These are phyloP conservation scores for Candida labiduridarum DNA, from an alignment of 1,139 yeast genomes.

Conservation along the genomic window DNA sequence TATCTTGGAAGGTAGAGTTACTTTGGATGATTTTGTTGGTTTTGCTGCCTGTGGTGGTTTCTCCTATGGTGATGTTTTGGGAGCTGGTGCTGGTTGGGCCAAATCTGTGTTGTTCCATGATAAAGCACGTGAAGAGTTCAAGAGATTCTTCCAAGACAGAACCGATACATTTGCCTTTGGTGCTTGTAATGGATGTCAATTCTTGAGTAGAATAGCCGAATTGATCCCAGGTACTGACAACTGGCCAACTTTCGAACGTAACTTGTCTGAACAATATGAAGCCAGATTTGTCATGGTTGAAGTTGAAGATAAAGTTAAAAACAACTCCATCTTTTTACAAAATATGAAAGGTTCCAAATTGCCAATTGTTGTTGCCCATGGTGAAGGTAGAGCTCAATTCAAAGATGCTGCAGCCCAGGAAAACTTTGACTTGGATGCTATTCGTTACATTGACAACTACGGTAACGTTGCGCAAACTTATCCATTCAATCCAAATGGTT, in stretches of 20 bases:
- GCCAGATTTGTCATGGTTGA: constrained; percentile 94
- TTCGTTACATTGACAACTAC: constrained; percentile 87
- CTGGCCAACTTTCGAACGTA: constrained; percentile 97
- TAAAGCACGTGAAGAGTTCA: constrained; percentile 73
- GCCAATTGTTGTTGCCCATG: constrained; percentile 98
- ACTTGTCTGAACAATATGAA: constrained; percentile 92
- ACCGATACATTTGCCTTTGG: constrained; percentile 96
- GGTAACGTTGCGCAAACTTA: constrained; percentile 80
- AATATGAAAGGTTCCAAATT: constrained; percentile 91
- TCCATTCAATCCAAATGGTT: constrained; percentile 97
- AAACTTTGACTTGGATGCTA: constrained; percentile 53
- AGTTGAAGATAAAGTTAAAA: constrained; percentile 51
- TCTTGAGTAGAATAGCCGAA: constrained; percentile 82
- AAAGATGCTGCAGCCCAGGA: constrained; percentile 41
- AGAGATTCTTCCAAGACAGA: constrained; percentile 80
- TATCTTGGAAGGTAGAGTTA: constrained; percentile 69
- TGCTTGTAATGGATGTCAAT: constrained; percentile 99
- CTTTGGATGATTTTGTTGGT: constrained; percentile 85
- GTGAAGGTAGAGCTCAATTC: constrained; percentile 93
- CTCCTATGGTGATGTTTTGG: constrained; percentile 98
- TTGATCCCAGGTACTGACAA: constrained; percentile 92
- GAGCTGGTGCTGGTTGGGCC: constrained; percentile 99
- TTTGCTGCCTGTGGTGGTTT: constrained; percentile 99
- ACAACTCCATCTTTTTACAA: constrained; percentile 73
- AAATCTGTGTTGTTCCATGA: constrained; percentile 91